A percentile compares a stretch with the other conserved stretches of the same genome.
Evolutionary conservation across 108 stramenopile species (phyloP).

Genomic region (Asterionellopsis glacialis): DNA sequence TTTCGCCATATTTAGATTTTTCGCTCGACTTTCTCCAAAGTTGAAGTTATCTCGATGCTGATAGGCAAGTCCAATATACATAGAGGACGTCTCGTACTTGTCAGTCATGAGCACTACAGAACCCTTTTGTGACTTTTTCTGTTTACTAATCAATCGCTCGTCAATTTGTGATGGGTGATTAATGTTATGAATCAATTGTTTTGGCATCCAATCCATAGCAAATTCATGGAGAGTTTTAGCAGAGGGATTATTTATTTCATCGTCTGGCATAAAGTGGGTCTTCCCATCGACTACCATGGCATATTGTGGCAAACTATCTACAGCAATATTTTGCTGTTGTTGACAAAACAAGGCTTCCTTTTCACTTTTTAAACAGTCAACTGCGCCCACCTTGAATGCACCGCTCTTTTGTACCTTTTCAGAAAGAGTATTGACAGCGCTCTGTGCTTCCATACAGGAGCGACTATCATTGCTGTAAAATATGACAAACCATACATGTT

Average conservation of each 20-base stretch:
- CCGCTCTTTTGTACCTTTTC: conserved; percentile 51
- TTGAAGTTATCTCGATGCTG: conserved; percentile 47
- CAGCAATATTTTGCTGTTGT: conserved; percentile 23
- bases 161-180: conserved; percentile 48
- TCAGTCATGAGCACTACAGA: conserved; percentile 61
- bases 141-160: conserved; percentile 35
- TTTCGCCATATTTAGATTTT: conserved; percentile 59
- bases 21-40: conserved; percentile 74
- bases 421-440: conserved; percentile 30
- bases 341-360: conserved; percentile 53
- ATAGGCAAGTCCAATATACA: conserved; percentile 66
- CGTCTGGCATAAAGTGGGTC: conserved; percentile 15
- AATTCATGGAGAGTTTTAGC: conserved; percentile 61
- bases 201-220: conserved; percentile 44
- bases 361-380: conserved; percentile 50
- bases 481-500: conserved; percentile 68
- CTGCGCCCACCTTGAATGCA: conserved; percentile 67
- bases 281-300: conserved; percentile 61
- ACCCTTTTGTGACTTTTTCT: conserved; percentile 14
- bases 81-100: conserved; percentile 76
- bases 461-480: conserved; percentile 52
- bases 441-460: conserved; percentile 20
- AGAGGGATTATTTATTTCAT: conserved; percentile 10
- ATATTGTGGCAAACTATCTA: conserved; percentile 50
- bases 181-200: conserved; percentile 55